phyloP scores from a whole-genome alignment of 208 protist genomes.

The Leishmania amazonensis region DNA sequence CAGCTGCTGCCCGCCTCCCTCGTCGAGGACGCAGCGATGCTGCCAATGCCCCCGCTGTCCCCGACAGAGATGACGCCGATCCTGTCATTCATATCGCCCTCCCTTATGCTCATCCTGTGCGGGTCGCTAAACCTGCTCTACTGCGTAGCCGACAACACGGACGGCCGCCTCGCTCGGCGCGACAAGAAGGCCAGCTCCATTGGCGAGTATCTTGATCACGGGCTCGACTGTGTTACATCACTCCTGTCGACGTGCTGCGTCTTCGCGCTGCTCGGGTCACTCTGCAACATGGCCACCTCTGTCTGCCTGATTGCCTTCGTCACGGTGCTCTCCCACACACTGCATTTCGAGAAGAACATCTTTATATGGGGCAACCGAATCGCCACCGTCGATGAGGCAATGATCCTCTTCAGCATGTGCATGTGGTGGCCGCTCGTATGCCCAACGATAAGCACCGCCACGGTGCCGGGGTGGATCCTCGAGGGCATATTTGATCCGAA shows the following conservation, averaged over 20 bases:
- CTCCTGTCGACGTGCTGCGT: conserved; percentile 71
- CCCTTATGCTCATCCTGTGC: conserved; percentile 57
- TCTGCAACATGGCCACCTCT: conserved; percentile 72
- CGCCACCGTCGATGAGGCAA: conserved; percentile 88
- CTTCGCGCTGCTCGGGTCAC: conserved; percentile 66
- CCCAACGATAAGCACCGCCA: conserved; percentile 43
- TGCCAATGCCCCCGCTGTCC: conserved; percentile 37
- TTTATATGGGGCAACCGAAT: conserved; percentile 90
- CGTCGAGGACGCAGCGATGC: conserved; percentile 19
- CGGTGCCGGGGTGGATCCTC: conserved; percentile 31
- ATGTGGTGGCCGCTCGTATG: conserved; percentile 74
- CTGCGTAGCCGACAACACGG: conserved; percentile 90
- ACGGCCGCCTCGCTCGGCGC: conserved; percentile 87
- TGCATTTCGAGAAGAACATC: conserved; percentile 80
- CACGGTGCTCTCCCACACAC: conserved; percentile 82
- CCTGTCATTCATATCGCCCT: conserved; percentile 37
- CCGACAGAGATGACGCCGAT: conserved; percentile 42
- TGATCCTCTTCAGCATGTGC: conserved; percentile 84
- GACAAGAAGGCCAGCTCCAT: conserved; percentile 70
- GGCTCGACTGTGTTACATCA: conserved; percentile 91
- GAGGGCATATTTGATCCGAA: conserved; percentile 14
- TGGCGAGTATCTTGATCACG: conserved; percentile 93
- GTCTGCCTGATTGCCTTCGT: conserved; percentile 65
- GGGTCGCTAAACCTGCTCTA: conserved; percentile 84
- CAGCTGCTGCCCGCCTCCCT: conserved; percentile 53